These are phyloP conservation scores for Wallemia mellicola DNA, from an alignment of 1,284 basidiomycete genomes.

Conservation along the genomic window DNA sequence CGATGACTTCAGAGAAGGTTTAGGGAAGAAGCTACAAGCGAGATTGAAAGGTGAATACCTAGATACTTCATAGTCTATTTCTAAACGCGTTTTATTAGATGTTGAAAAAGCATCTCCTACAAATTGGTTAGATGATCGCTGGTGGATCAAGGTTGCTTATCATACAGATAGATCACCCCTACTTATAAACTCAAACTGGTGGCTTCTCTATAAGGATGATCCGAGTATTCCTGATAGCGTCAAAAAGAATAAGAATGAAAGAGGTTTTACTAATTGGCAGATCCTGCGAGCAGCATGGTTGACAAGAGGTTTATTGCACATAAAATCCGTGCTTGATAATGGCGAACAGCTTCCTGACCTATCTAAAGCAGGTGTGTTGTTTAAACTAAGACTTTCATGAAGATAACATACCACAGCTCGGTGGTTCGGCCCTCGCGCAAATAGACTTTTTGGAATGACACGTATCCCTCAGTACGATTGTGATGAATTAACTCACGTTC, in stretches of 20 bases:
- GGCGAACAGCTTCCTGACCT: slow-evolving; percentile 19
- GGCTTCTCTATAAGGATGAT: slow-evolving; percentile 46
- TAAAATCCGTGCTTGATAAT: slow-evolving; percentile 35
- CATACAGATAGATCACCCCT: slow-evolving; percentile 66
- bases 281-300: slow-evolving; percentile 61
- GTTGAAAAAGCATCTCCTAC: slow-evolving; percentile 56
- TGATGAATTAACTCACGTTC: slow-evolving; percentile 8
- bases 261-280: slow-evolving; percentile 48
- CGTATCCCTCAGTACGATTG: background rate
- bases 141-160: slow-evolving; percentile 74
- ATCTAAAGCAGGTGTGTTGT: background rate
- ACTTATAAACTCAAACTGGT: slow-evolving; percentile 86
- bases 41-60: slow-evolving; percentile 34
- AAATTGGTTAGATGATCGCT: slow-evolving; percentile 88
- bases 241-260: background rate
- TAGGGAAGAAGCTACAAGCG: slow-evolving; percentile 44
- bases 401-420: background rate
- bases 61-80: background rate
- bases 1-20: slow-evolving; percentile 37
- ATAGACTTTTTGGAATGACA: background rate
- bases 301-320: slow-evolving; percentile 40
- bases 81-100: slow-evolving; percentile 23
- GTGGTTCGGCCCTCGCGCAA: slow-evolving; percentile 4
- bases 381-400: background rate
- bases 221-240: slow-evolving; percentile 17